phyloP scores from a whole-genome alignment of 2,329 filamentous ascomycete species.

The Sporothrix sp. region DNA sequence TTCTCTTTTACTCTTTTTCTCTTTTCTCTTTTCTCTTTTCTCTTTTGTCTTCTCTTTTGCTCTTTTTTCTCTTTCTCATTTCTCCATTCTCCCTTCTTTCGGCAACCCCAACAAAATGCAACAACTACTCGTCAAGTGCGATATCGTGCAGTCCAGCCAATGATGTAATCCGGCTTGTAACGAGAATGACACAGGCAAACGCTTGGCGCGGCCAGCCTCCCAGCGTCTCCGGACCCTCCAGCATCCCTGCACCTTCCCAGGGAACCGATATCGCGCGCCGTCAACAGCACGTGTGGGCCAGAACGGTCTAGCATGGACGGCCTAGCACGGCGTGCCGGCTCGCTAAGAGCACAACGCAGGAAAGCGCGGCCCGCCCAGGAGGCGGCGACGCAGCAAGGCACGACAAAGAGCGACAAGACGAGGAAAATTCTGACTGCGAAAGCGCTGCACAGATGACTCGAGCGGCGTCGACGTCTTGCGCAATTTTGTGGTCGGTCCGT shows the following conservation, averaged over 20 bases:
- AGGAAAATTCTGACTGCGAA: not conserved
- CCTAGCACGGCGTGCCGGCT: not conserved
- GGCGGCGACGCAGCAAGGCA: not conserved
- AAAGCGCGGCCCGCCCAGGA: too few species aligned
- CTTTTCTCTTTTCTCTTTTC: not conserved
- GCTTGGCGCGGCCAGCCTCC: not conserved
- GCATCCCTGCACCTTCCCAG: too few species aligned
- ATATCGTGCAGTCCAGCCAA: too few species aligned
- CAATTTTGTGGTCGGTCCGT: not conserved
- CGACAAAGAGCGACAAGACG: too few species aligned
- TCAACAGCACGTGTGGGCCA: not conserved
- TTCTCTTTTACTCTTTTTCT: not conserved
- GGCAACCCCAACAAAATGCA: too few species aligned
- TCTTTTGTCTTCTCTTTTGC: not conserved
- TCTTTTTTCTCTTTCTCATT: too few species aligned
- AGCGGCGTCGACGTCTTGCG: too few species aligned
- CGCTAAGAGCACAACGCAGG: not conserved
- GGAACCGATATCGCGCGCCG: slow-evolving; percentile 7
- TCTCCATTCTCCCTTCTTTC: too few species aligned
- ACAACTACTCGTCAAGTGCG: too few species aligned
- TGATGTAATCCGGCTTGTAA: slow-evolving; percentile 6
- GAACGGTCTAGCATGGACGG: not conserved
- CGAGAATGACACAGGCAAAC: slow-evolving; percentile 2
- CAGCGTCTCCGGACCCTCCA: too few species aligned
- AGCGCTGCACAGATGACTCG: slow-evolving; percentile 2